A percentile compares a stretch with the other conserved stretches of the same genome.
Conservation (phyloP, 2,329 filamentous ascomycete genomes). For the Incumbomyces delicatus region DNA sequence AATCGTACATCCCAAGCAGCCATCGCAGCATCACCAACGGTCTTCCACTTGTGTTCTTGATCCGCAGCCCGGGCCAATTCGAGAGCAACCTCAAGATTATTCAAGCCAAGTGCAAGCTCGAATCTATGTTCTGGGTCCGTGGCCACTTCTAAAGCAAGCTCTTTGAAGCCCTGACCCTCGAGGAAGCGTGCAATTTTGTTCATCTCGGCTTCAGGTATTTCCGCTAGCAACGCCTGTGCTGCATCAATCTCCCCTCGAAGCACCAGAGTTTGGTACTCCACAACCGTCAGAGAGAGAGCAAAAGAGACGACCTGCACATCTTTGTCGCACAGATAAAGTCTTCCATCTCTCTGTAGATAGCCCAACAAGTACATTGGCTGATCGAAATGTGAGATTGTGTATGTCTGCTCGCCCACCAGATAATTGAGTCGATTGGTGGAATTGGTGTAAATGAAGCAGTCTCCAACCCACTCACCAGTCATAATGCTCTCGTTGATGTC, state of each 20-base stretch:
- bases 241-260: slow-evolving; percentile 88
- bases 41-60: slow-evolving; percentile 97
- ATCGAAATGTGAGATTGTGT: slow-evolving; percentile 95
- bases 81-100: slow-evolving; percentile 74
- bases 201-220: slow-evolving; percentile 83
- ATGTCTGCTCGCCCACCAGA: slow-evolving; percentile 93
- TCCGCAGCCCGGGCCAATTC: slow-evolving; percentile 74
- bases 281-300: slow-evolving; percentile 76
- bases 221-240: slow-evolving; percentile 71
- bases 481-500: slow-evolving; percentile 89
- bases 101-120: slow-evolving; percentile 74
- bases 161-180: slow-evolving; percentile 94
- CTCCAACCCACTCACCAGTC: slow-evolving; percentile 94
- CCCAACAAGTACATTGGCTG: slow-evolving; percentile 89
- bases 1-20: slow-evolving; percentile 76
- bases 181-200: slow-evolving; percentile 98
- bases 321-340: slow-evolving; percentile 91
- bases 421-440: slow-evolving; percentile 94
- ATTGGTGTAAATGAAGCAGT: slow-evolving; percentile 99
- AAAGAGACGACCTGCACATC: slow-evolving; percentile 89
- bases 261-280: slow-evolving; percentile 95
- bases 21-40: slow-evolving; percentile 83
- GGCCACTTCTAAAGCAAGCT: slow-evolving; percentile 85
- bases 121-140: slow-evolving; percentile 96
- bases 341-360: slow-evolving; percentile 90